These are phyloP conservation scores for Citrus reticulata DNA, from an alignment of 345 rosid genomes.

Conservation along the genomic window DNA sequence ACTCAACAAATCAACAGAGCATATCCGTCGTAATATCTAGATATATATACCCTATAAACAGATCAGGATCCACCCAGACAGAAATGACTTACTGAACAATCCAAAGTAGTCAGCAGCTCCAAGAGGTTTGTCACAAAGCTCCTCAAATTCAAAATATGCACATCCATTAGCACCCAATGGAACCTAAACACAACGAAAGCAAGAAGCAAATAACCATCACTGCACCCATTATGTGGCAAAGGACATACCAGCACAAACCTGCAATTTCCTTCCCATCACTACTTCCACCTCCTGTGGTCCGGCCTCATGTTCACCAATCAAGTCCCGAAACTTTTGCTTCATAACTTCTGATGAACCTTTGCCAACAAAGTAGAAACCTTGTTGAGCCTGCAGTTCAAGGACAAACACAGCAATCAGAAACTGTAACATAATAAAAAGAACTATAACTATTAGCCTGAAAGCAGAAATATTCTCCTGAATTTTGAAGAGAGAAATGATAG, in stretches of 20 bases:
- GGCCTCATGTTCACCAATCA: constrained; percentile 55
- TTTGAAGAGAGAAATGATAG: not conserved
- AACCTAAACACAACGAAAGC: constrained; percentile 40
- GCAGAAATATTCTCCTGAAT: constrained; percentile 12
- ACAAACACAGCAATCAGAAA: constrained; percentile 1
- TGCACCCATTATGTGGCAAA: not conserved
- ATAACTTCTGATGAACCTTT: constrained; percentile 51
- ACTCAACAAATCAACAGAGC: not conserved
- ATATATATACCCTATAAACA: not conserved
- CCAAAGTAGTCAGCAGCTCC: constrained; percentile 99
- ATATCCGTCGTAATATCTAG: not conserved
- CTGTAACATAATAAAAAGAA: constrained; percentile 6
- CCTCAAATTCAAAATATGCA: constrained; percentile 88
- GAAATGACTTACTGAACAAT: constrained; percentile 71
- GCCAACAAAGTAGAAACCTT: constrained; percentile 92
- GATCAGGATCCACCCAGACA: not conserved
- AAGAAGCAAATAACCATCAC: not conserved
- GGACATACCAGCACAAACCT: constrained; percentile 39
- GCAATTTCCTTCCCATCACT: constrained; percentile 84
- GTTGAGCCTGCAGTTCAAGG: constrained; percentile 57
- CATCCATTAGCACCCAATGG: constrained; percentile 85
- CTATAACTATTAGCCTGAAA: not conserved
- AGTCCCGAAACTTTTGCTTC: constrained; percentile 62
- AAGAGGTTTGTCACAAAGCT: constrained; percentile 86
- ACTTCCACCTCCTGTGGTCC: constrained; percentile 76